Evolutionary conservation across 768 basidiomycete species (phyloP).

Genomic region (Rhizopogon sp.): DNA sequence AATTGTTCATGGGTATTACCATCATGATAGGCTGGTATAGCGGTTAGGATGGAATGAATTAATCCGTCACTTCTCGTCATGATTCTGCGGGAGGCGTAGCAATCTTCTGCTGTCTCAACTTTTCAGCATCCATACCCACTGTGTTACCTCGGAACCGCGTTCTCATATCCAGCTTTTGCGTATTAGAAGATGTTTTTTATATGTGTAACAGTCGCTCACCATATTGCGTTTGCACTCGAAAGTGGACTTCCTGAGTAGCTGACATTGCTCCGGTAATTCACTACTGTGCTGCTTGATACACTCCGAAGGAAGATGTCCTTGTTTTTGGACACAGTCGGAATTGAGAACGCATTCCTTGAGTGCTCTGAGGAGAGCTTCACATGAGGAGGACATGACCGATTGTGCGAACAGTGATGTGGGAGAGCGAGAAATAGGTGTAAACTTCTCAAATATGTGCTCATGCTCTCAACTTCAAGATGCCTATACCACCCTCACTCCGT

Average conservation of each 20-base stretch:
- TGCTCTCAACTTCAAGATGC: conserved; percentile 13
- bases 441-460: not conserved
- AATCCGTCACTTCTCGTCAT: not conserved
- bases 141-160: conserved; percentile 77
- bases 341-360: conserved; percentile 81
- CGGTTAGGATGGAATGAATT: not conserved
- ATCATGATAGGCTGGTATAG: not conserved
- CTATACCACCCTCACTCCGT: conserved; percentile 35
- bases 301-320: conserved; percentile 76
- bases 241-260: conserved; percentile 70
- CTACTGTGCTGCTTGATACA: conserved; percentile 72
- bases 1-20: not conserved
- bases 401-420: not conserved
- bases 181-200: not conserved
- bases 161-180: conserved; percentile 70
- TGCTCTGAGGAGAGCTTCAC: conserved; percentile 68
- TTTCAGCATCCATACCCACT: conserved; percentile 40
- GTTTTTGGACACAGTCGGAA: conserved; percentile 83
- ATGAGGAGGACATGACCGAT: conserved; percentile 69
- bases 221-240: conserved; percentile 91
- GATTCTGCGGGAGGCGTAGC: conserved; percentile 2
- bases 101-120: conserved; percentile 2
- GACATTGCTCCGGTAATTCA: conserved; percentile 79
- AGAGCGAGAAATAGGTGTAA: not conserved
- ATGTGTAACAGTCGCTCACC: conserved; percentile 40